Conservation (phyloP, 768 basidiomycete species). For the Crucibulum laeve region DNA sequence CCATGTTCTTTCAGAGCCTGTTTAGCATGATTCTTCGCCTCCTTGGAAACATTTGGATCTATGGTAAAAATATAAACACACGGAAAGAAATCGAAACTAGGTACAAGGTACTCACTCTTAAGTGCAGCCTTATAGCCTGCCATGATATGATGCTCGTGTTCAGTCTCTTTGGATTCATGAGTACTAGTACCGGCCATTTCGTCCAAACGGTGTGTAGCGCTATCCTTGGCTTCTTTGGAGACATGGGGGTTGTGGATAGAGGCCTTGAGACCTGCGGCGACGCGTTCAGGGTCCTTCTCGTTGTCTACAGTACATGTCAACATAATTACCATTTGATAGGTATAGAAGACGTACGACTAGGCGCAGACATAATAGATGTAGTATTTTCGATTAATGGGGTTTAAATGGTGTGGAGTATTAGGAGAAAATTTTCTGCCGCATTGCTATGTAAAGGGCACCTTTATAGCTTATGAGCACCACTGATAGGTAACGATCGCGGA, state of each 20-base stretch:
- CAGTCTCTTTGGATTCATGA: conserved; percentile 1
- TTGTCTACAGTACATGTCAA: no score
- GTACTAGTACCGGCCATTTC: conserved; percentile 10
- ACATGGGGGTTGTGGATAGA: conserved; percentile 52
- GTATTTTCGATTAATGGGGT: no score
- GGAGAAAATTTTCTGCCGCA: no score
- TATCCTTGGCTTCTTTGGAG: conserved; percentile 44
- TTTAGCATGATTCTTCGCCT: conserved; percentile 10
- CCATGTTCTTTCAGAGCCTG: conserved; percentile 7
- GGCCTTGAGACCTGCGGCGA: conserved; percentile 52
- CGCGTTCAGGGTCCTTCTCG: conserved; percentile 19
- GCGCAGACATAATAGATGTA: no score
- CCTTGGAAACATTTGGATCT: conserved; percentile 10
- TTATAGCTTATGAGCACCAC: no score
- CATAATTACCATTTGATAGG: no score
- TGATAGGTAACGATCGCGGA: no score
- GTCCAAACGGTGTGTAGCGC: conserved; percentile 38
- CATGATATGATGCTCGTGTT: conserved; percentile 11
- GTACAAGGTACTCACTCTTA: conserved; percentile 15
- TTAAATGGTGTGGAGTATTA: no score
- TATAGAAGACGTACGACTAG: no score
- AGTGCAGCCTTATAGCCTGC: conserved; percentile 26
- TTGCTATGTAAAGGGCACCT: no score
- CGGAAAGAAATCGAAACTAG: not conserved
- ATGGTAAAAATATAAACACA: not conserved